Base-by-base conservation (phyloP, 345 rosid species). In the Eucalyptus polybractea region DNA sequence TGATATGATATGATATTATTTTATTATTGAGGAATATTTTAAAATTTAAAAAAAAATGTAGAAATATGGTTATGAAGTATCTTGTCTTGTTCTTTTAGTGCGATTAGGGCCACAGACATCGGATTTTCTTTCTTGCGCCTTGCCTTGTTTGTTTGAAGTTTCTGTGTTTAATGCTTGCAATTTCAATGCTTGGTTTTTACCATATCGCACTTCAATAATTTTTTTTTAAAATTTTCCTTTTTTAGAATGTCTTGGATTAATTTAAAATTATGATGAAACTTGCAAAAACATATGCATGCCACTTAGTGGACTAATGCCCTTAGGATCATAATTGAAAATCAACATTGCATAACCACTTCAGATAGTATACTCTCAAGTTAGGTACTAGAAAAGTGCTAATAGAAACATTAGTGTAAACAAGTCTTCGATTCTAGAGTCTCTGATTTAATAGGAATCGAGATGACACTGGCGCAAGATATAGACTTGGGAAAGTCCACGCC, bases 81-180 rank as follows among this genome's bases (percentile, higher is more conserved):
- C 29, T 22, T 56, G 29, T 56, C 29, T 56, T 56, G 62, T 56
- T 3, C 29, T 0, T 22, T 22, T 56, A 56, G 62, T 56, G 13
- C 6, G 10, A 24, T 56, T 56, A 24, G 12, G 62, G 29, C 6
- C 62, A 56, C 27, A 0, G 13, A 8, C 27, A 0, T 24, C 1
- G 6, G n/a, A 58, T 58, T 58, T 58, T 58, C n/a, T 24, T 56
- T 58, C 65, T 58, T 22, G 65, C 13, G 24, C 29, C n/a, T 22
- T 22, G n/a, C n/a, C 65, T 24, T 58, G 7, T 58, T 58, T 58
- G 29, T 24, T 58, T 58, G 29, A 58, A 24, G 13, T 58, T 58
- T 58, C 0, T 58, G 13, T 58, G 29, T 24, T 58, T 58, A 58
- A 24, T 58, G 65, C 65, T 22, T 0, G 65, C 65, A 58, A 56